phyloP scores from a whole-genome alignment of 768 basidiomycete species.

The Xerocomellus amylosporus region DNA sequence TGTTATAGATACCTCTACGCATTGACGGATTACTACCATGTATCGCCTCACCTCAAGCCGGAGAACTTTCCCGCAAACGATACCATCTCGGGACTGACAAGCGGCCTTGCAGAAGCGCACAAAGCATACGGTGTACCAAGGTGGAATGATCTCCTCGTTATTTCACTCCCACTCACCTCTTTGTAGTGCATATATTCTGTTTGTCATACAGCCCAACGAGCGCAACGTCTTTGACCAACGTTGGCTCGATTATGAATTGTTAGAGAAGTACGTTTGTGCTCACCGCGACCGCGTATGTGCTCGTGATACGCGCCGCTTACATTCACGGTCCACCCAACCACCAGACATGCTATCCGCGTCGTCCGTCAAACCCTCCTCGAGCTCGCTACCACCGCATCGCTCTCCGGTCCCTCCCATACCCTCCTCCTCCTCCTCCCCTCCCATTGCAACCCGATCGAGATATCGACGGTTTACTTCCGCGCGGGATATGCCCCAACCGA shows the following conservation, averaged over 20 bases:
- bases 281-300: background rate
- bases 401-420: slow-evolving; percentile 44
- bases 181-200: slow-evolving; percentile 59
- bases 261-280: slow-evolving; percentile 57
- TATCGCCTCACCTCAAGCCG: slow-evolving; percentile 49
- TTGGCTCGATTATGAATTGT: slow-evolving; percentile 80
- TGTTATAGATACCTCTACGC: slow-evolving; percentile 58
- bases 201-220: slow-evolving; percentile 87
- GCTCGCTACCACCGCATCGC: slow-evolving; percentile 53
- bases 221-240: slow-evolving; percentile 95
- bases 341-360: slow-evolving; percentile 70
- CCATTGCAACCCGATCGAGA: slow-evolving; percentile 45
- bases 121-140: slow-evolving; percentile 57
- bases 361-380: slow-evolving; percentile 75
- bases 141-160: slow-evolving; percentile 35
- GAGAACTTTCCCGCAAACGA: slow-evolving; percentile 72
- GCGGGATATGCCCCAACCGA: slow-evolving; percentile 85
- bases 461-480: slow-evolving; percentile 89
- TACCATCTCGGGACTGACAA: slow-evolving; percentile 64
- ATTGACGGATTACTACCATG: slow-evolving; percentile 64
- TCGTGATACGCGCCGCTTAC: background rate
- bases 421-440: slow-evolving; percentile 36
- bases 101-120: slow-evolving; percentile 80
- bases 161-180: background rate
- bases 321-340: background rate